These are phyloP conservation scores for Pulveroboletus ravenelii DNA, from an alignment of 768 basidiomycete species.

Conservation along the genomic window DNA sequence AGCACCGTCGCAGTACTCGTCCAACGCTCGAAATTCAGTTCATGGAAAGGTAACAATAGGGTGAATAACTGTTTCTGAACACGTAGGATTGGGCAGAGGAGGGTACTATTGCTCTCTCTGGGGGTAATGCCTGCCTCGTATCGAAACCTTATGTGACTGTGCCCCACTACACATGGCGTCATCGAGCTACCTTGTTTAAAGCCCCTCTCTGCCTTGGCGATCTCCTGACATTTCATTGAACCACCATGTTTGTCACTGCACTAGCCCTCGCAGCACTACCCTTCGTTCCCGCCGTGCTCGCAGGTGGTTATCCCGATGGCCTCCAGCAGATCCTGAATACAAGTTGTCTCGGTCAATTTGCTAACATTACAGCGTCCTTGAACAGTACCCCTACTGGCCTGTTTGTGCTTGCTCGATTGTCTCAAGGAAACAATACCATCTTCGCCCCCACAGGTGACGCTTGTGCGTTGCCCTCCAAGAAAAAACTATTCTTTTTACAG, in stretches of 20 bases:
- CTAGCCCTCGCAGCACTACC: slow-evolving; percentile 14
- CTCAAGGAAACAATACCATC: slow-evolving; percentile 43
- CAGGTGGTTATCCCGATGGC: slow-evolving; percentile 29
- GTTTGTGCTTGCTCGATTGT: slow-evolving; percentile 39
- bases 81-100: too few relatives aligned
- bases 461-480: slow-evolving; percentile 33
- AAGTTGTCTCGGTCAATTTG: slow-evolving; percentile 41
- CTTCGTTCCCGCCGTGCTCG: slow-evolving; percentile 26
- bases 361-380: slow-evolving; percentile 35
- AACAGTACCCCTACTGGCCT: slow-evolving; percentile 42
- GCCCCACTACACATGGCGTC: slow-evolving; percentile 28
- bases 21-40: too few relatives aligned
- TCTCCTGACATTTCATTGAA: background rate
- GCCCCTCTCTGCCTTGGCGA: too few relatives aligned
- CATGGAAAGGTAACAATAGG: too few relatives aligned
- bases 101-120: too few relatives aligned
- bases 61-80: too few relatives aligned
- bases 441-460: slow-evolving; percentile 58
- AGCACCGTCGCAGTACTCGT: too few relatives aligned
- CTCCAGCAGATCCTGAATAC: slow-evolving; percentile 37
- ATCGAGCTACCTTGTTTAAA: slow-evolving; percentile 1
- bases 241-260: slow-evolving; percentile 18
- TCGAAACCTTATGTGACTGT: too few relatives aligned
- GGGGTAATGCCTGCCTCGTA: too few relatives aligned
- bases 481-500: slow-evolving; percentile 2